These are phyloP conservation scores for Candida taoyuanica DNA, from an alignment of 805 yeast species.

Conservation along the genomic window DNA sequence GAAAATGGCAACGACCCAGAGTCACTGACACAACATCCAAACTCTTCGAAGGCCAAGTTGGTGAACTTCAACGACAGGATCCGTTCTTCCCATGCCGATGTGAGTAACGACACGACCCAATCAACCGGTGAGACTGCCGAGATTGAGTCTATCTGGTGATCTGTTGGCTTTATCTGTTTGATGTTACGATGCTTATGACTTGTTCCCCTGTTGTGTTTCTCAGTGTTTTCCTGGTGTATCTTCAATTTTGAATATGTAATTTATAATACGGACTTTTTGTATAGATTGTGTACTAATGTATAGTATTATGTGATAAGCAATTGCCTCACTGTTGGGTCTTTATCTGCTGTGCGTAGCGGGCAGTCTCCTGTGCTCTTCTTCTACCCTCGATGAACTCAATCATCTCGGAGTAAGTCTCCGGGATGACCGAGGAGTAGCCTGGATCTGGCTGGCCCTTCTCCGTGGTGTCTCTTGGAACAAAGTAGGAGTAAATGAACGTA, in stretches of 20 bases:
- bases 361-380: constrained; percentile 83
- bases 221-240: background rate
- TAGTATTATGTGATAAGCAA: too few relatives aligned
- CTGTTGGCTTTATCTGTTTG: background rate
- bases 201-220: constrained; percentile 1
- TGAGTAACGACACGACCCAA: constrained; percentile 28
- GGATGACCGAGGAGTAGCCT: constrained; percentile 73
- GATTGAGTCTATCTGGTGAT: constrained; percentile 23
- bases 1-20: constrained; percentile 25
- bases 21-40: constrained; percentile 20
- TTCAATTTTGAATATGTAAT: too few relatives aligned
- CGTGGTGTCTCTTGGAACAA: constrained; percentile 59
- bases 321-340: constrained; percentile 24
- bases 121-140: constrained; percentile 27
- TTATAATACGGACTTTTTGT: too few relatives aligned
- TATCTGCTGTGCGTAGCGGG: constrained; percentile 51
- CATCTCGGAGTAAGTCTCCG: constrained; percentile 88
- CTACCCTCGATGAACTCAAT: constrained; percentile 87
- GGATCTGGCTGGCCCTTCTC: constrained; percentile 34
- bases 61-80: constrained; percentile 32
- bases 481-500: constrained; percentile 83
- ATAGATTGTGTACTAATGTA: background rate
- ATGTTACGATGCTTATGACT: constrained; percentile 4
- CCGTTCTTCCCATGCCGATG: constrained; percentile 27
- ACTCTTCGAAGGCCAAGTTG: constrained; percentile 30